Percentiles rank a stretch among this genome's conserved stretches.
Evolutionary conservation across 75 land plant species (phyloP).

Genomic region (Cryptomeria japonica): DNA sequence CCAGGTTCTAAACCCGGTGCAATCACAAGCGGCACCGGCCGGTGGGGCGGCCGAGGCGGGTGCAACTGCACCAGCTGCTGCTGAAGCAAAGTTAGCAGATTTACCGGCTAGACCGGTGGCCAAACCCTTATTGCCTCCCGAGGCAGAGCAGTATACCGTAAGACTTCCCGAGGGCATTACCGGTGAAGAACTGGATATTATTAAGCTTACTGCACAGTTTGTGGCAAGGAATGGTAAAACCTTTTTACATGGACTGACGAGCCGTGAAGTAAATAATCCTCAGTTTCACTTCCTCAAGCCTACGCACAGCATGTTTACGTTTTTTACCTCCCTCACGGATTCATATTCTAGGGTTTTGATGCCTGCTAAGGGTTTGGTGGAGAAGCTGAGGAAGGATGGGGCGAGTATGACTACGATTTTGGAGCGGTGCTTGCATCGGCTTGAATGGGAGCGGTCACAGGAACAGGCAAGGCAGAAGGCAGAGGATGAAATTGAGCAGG

Average conservation of each 20-base stretch:
- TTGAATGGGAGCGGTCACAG: constrained; percentile 96
- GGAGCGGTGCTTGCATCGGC: constrained; percentile 86
- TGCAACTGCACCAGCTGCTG: constrained; percentile 22
- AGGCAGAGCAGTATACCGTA: constrained; percentile 87
- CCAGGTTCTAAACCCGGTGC: constrained; percentile 48
- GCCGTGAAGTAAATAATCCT: constrained; percentile 69
- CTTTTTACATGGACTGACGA: constrained; percentile 71
- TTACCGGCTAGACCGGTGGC: not conserved
- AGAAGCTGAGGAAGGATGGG: constrained; percentile 65
- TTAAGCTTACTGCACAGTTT: constrained; percentile 96
- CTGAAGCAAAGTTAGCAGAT: constrained; percentile 1
- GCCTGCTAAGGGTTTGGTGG: constrained; percentile 76
- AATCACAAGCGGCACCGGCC: not conserved
- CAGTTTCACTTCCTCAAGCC: constrained; percentile 90
- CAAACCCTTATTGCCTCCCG: constrained; percentile 77
- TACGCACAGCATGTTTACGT: constrained; percentile 91
- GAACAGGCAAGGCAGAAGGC: constrained; percentile 97
- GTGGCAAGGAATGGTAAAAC: constrained; percentile 90
- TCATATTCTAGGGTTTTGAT: constrained; percentile 91
- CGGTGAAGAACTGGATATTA: constrained; percentile 88
- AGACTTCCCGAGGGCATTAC: constrained; percentile 86
- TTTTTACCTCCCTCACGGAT: constrained; percentile 82
- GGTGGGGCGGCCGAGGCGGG: constrained; percentile 9
- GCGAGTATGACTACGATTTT: constrained; percentile 74
- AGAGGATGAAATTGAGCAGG: constrained; percentile 97